These are phyloP conservation scores for Sporothrix sp. DNA, from an alignment of 2,329 filamentous ascomycete species.

Conservation along the genomic window DNA sequence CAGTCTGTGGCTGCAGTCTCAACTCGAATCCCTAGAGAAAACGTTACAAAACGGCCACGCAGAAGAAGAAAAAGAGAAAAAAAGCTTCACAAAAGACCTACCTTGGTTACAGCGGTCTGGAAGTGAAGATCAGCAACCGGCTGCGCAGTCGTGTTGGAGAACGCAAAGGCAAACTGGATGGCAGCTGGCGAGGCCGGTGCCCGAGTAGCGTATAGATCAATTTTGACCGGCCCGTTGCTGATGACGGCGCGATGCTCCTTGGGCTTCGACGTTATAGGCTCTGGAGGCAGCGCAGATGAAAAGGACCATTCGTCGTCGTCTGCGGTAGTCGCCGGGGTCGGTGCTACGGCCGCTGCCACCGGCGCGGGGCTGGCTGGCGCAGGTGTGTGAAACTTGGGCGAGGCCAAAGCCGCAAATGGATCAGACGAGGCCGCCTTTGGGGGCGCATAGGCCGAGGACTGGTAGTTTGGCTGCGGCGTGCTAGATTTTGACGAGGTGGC, in stretches of 20 bases:
- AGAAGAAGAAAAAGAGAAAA: not conserved
- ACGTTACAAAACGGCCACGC: not conserved
- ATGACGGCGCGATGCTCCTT: constrained; percentile 56
- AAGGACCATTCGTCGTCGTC: constrained; percentile 94
- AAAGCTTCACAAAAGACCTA: constrained; percentile 32
- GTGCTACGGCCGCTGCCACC: constrained; percentile 23
- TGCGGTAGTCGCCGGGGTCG: constrained; percentile 21
- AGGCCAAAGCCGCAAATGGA: constrained; percentile 43
- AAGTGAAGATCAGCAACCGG: constrained; percentile 75
- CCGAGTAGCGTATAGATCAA: constrained; percentile 63
- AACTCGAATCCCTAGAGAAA: constrained; percentile 63
- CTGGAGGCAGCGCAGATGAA: constrained; percentile 67
- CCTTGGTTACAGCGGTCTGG: constrained; percentile 88
- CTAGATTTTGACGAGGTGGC: constrained; percentile 36
- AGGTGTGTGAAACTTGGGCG: constrained; percentile 30
- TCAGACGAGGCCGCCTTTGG: constrained; percentile 34
- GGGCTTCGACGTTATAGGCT: constrained; percentile 37
- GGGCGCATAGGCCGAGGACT: constrained; percentile 37
- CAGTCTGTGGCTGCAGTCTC: constrained; percentile 75
- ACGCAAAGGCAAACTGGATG: constrained; percentile 65
- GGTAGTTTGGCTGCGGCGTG: constrained; percentile 42
- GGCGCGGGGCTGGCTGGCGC: constrained; percentile 25
- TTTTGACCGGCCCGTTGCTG: constrained; percentile 58
- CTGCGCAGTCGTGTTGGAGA: constrained; percentile 69
- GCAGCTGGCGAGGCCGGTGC: constrained; percentile 41